Evolutionary conservation across 495 filamentous ascomycete species (phyloP).

Genomic region (Podospora pseudoanserina): DNA sequence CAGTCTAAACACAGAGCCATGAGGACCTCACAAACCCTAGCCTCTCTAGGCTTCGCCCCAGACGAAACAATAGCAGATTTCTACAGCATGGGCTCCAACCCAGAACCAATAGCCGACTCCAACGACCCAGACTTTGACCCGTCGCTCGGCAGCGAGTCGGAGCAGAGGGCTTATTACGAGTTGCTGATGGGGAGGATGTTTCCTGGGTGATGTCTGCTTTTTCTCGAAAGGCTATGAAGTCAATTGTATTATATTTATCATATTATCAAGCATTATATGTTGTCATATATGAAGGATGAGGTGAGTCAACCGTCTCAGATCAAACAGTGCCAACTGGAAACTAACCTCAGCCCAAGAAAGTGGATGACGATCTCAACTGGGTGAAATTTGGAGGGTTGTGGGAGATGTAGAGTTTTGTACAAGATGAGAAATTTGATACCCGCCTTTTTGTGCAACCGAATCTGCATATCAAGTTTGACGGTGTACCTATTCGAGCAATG

Average conservation of each 20-base stretch:
- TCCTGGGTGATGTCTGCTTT: background rate
- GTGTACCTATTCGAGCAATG: too few species aligned
- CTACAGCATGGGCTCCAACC: constrained; percentile 37
- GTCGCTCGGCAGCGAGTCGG: constrained; percentile 30
- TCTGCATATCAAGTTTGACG: too few species aligned
- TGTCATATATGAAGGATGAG: too few species aligned
- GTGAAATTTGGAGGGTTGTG: background rate
- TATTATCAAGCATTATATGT: too few species aligned
- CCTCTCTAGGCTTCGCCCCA: constrained; percentile 36
- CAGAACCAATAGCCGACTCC: constrained; percentile 28
- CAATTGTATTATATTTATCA: too few species aligned
- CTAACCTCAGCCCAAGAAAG: background rate
- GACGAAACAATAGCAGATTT: constrained; percentile 39
- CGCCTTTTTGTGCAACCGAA: background rate
- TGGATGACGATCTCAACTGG: background rate
- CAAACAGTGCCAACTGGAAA: too few species aligned
- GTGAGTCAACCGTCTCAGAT: too few species aligned
- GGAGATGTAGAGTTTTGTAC: too few species aligned
- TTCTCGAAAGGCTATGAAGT: too few species aligned
- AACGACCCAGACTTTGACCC: constrained; percentile 29
- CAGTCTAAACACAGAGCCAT: constrained; percentile 19
- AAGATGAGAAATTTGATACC: background rate
- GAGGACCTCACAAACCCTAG: constrained; percentile 33
- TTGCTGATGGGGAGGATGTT: constrained; percentile 36
- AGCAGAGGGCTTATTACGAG: constrained; percentile 38